A percentile compares a stretch with the other conserved stretches of the same genome.
Conservation (phyloP, 1,284 basidiomycete species). For the Naganishia sp. region DNA sequence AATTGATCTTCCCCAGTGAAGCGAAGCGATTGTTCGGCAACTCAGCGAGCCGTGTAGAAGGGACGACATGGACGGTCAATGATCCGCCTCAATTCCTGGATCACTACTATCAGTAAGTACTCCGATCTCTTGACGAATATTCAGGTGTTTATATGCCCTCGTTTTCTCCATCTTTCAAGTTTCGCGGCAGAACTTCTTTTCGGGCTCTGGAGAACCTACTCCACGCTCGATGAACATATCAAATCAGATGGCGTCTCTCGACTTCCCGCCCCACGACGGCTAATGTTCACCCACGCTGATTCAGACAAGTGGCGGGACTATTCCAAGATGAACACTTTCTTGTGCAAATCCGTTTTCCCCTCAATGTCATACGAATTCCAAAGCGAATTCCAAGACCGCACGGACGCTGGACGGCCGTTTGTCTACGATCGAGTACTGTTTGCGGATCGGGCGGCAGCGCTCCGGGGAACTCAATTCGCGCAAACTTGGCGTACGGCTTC, state of each 20-base stretch:
- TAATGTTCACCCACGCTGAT: slow-evolving; percentile 72
- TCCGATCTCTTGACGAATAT: neutral
- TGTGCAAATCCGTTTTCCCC: slow-evolving; percentile 74
- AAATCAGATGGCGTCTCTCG: slow-evolving; percentile 61
- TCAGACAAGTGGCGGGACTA: slow-evolving; percentile 83
- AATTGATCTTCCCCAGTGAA: slow-evolving; percentile 67
- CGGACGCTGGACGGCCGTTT: slow-evolving; percentile 66
- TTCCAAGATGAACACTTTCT: slow-evolving; percentile 65
- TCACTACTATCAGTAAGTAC: slow-evolving; percentile 52
- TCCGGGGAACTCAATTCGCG: slow-evolving; percentile 66
- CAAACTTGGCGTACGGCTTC: slow-evolving; percentile 72
- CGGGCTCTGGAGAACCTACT: slow-evolving; percentile 83
- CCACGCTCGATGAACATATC: slow-evolving; percentile 72
- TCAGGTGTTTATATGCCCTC: slow-evolving; percentile 56
- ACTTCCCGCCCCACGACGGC: slow-evolving; percentile 69
- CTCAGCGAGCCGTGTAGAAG: slow-evolving; percentile 49
- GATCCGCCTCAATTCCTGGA: slow-evolving; percentile 78
- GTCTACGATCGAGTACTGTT: slow-evolving; percentile 80
- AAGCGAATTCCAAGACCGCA: slow-evolving; percentile 62
- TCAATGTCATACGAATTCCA: slow-evolving; percentile 62
- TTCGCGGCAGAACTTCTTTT: slow-evolving; percentile 86
- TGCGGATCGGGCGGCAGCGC: slow-evolving; percentile 77
- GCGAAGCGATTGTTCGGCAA: slow-evolving; percentile 69
- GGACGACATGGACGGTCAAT: slow-evolving; percentile 62
- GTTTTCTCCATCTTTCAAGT: slow-evolving; percentile 61